A percentile compares a stretch with the other conserved stretches of the same genome.
phyloP scores from a whole-genome alignment of 2,329 filamentous ascomycete genomes.

The Paecilomyces dactylethromorphus region DNA sequence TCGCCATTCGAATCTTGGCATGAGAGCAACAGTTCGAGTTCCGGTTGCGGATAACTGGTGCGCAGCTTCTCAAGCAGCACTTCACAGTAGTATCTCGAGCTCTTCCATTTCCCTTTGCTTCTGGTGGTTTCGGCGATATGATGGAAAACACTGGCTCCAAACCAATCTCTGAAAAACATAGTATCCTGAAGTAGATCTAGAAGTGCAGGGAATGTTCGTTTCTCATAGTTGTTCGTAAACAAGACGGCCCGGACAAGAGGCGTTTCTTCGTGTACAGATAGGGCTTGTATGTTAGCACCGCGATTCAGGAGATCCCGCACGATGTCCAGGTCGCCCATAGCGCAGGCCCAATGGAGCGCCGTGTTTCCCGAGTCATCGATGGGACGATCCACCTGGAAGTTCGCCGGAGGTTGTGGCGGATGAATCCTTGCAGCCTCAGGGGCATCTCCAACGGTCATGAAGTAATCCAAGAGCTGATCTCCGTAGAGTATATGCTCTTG shows the following conservation, averaged over 20 bases:
- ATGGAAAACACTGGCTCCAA: conserved; percentile 84
- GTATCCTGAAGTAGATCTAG: conserved; percentile 79
- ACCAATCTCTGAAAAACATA: conserved; percentile 70
- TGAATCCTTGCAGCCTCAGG: conserved; percentile 52
- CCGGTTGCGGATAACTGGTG: conserved; percentile 67
- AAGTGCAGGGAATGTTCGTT: conserved; percentile 78
- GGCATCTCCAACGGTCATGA: conserved; percentile 76
- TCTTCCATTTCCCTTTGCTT: conserved; percentile 78
- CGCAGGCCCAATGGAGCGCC: conserved; percentile 91
- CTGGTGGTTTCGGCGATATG: conserved; percentile 86
- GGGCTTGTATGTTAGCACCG: conserved; percentile 64
- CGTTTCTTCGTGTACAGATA: conserved; percentile 71
- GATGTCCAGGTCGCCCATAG: conserved; percentile 93
- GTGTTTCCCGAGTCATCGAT: conserved; percentile 92
- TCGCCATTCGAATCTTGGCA: conserved; percentile 81
- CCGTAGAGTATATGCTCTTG: conserved; percentile 87
- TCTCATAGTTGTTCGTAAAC: conserved; percentile 96
- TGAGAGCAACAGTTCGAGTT: conserved; percentile 73
- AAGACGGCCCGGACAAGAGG: conserved; percentile 90
- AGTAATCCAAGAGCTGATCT: conserved; percentile 92
- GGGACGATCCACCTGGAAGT: conserved; percentile 83
- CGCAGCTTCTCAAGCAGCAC: conserved; percentile 80
- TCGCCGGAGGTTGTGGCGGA: conserved; percentile 71
- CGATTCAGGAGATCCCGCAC: conserved; percentile 81
- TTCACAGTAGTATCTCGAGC: conserved; percentile 89